These are phyloP conservation scores for Buxus sempervirens DNA, from an alignment of 164 flowering plant genomes.

Conservation along the genomic window DNA sequence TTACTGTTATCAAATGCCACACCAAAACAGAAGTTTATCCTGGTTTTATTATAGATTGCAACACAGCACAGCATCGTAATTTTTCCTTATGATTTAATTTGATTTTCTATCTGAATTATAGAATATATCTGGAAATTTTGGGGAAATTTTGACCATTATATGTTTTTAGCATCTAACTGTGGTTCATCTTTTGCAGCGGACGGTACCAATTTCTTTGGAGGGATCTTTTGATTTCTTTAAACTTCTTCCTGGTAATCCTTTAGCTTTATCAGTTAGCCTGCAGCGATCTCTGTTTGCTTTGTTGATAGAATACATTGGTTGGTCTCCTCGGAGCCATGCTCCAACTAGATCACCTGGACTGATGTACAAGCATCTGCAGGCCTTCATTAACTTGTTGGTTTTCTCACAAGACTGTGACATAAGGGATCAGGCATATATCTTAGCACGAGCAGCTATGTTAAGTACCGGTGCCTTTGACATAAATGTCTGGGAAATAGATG, in stretches of 20 bases:
- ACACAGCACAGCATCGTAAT: no score
- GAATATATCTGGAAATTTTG: background rate
- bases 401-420: slow-evolving; percentile 50
- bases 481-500: slow-evolving; percentile 55
- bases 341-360: slow-evolving; percentile 36
- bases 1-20: no score
- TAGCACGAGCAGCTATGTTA: slow-evolving; percentile 73
- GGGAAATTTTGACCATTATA: background rate
- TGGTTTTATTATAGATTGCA: no score
- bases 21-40: no score
- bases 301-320: slow-evolving; percentile 49
- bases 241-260: slow-evolving; percentile 51
- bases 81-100: no score
- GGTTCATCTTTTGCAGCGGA: slow-evolving; percentile 56
- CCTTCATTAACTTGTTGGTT: slow-evolving; percentile 48
- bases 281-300: slow-evolving; percentile 67
- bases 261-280: slow-evolving; percentile 40
- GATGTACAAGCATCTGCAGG: slow-evolving; percentile 71
- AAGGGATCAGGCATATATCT: slow-evolving; percentile 53
- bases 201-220: slow-evolving; percentile 49
- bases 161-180: background rate
- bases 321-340: slow-evolving; percentile 29
- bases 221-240: slow-evolving; percentile 76
- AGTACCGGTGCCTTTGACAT: slow-evolving; percentile 90
- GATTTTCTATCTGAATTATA: background rate